Evolutionary conservation across 306 rosid species (phyloP), one percentile per base, ranked within the genome.

Genomic region (Styphnolobium japonicum): DNA sequence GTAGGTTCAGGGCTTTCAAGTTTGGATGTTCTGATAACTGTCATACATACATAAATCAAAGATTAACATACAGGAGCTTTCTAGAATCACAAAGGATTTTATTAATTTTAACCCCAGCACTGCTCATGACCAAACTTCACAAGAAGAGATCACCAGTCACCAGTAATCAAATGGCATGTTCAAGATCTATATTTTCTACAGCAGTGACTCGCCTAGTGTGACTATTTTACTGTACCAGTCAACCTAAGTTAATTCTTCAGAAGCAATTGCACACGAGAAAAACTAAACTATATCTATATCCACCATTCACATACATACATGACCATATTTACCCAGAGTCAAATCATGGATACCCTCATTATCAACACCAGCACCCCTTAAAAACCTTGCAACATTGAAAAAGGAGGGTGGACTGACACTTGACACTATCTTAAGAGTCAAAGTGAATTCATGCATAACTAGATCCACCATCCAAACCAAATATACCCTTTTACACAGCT

Each of bases 261-360:
- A 61, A 43, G 45, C 68, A 40, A 53, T 21, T 58, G 49, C 25
- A 12, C 36, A 51, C 2, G 21, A 52, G 61, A 19, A 72, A n/a
- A n/a, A n/a, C n/a, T n/a, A n/a, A 61, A 63, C 4, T 22, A 71
- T 62, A 80, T 36, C 4, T 22, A 71, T 62, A 80, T 36, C 16
- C 25, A 5, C 42, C 33, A 46, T 62, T 61, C 18, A 62, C 56
- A 71, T 23, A 62, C 56, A 71, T 23, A 62, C 37, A 23, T 55
- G 34, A 80, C 48, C 73, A 60, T 27, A 51, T 34, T 71, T 22
- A 37, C 37, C 36, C 11, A 2, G 34, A 34, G 42, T 31, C 21
- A 69, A 9, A 46, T 40, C 63, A 45, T 10, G 48, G 21, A 6
- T 12, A 61, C 31, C 73, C 42, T 49, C 4, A 14, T 62, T n/a